A percentile compares a stretch with the other conserved stretches of the same genome.
These are phyloP conservation scores for Neurospora pannonica DNA, from an alignment of 495 filamentous ascomycete genomes.

Conservation along the genomic window DNA sequence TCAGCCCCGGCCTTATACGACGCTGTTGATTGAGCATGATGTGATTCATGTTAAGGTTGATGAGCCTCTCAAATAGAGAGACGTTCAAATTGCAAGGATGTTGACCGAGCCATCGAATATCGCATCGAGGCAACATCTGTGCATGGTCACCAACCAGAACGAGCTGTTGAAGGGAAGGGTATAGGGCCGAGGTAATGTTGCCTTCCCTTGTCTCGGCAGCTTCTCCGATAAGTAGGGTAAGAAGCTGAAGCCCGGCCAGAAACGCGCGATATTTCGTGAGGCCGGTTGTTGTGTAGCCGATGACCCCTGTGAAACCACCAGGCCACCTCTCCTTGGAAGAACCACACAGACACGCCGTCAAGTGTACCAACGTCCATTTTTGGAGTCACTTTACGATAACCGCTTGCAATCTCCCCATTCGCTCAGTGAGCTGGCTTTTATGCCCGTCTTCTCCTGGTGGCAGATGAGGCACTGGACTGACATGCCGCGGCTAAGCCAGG, in stretches of 20 bases:
- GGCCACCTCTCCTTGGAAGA: not conserved
- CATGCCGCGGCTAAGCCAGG: not conserved
- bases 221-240: constrained; percentile 47
- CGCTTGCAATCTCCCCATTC: not conserved
- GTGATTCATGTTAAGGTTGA: constrained; percentile 58
- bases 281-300: constrained; percentile 56
- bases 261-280: constrained; percentile 79
- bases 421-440: not conserved
- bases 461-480: not conserved
- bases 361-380: not conserved
- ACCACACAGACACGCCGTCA: not conserved
- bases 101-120: constrained; percentile 56
- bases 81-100: constrained; percentile 52
- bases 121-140: constrained; percentile 40
- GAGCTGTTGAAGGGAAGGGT: constrained; percentile 44
- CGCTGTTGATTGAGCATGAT: constrained; percentile 56
- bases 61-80: constrained; percentile 52
- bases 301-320: constrained; percentile 8
- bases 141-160: constrained; percentile 49
- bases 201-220: constrained; percentile 49
- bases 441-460: not conserved
- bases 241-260: constrained; percentile 59
- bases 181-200: constrained; percentile 44
- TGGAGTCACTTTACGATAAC: not conserved
- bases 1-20: constrained; percentile 63